Evolutionary conservation across 441 rosid species (phyloP).

Genomic region (Gossypium armourianum): DNA sequence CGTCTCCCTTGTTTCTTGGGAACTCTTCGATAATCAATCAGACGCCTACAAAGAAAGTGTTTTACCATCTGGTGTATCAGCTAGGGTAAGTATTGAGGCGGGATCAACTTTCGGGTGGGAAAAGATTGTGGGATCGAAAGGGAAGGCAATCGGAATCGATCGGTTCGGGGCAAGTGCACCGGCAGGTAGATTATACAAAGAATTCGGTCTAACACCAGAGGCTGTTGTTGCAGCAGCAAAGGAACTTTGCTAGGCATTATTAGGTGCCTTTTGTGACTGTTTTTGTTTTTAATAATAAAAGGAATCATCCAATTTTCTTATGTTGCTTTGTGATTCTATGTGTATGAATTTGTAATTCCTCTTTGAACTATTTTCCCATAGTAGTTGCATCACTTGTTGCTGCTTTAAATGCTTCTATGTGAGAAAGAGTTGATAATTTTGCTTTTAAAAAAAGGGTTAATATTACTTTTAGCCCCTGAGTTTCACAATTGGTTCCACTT

Average conservation of each 20-base stretch:
- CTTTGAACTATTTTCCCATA: conserved; percentile 18
- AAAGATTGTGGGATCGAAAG: conserved; percentile 56
- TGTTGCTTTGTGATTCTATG: conserved; percentile 21
- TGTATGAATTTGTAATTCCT: conserved; percentile 24
- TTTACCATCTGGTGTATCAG: conserved; percentile 55
- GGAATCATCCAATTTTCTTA: conserved; percentile 20
- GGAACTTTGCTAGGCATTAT: conserved; percentile 30
- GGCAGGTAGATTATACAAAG: conserved; percentile 64
- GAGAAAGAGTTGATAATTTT: neutral
- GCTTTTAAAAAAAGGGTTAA: neutral
- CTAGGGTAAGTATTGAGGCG: conserved; percentile 76
- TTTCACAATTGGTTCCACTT: no score
- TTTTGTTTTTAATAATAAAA: conserved; percentile 29
- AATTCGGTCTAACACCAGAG: conserved; percentile 55
- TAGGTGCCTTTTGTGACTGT: neutral
- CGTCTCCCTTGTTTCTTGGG: conserved; percentile 77
- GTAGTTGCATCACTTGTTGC: conserved; percentile 22
- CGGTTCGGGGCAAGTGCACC: conserved; percentile 83
- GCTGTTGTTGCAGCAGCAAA: conserved; percentile 67
- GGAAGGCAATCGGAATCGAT: conserved; percentile 69
- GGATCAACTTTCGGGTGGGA: conserved; percentile 85
- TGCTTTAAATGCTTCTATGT: neutral
- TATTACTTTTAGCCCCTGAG: no score
- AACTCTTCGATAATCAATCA: conserved; percentile 59
- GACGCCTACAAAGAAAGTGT: conserved; percentile 74